Evolutionary conservation across 225 moss, liverwort and hornwort species (phyloP), one percentile per base, ranked within the genome.

Genomic region (Thuidium tamariscinum): DNA sequence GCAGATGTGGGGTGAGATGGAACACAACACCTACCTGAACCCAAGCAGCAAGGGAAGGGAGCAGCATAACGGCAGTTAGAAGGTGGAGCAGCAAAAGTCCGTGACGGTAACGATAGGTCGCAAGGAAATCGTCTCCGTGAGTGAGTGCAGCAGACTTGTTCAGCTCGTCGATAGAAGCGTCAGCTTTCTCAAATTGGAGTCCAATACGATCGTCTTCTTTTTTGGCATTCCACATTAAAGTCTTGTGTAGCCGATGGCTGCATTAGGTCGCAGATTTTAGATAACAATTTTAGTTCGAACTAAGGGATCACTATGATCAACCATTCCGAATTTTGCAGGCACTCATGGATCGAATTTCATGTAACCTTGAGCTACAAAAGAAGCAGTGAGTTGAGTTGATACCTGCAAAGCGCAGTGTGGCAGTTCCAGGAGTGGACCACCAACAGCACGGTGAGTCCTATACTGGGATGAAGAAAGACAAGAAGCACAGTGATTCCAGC

Each of bases 381-480:
- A 78, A 82, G 84, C n/a, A 54, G 73, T 81, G 76, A 72, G 39
- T 51, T 66, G 39, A 92, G 77, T 70, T 68, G 82, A 87, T 93
- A 97, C 97, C 95, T 95, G 91, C 94, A 99, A 87, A 99, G 96
- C 62, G 97, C 93, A 83, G 89, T 49, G 82, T 97, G 94, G 86
- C 99, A 96, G 82, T 92, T 96, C 97, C 99, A 97, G 85, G 88
- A 89, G 85, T 99, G 97, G 69, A 94, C 91, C 65, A 99, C 87
- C 65, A 96, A 91, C 42, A 99, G 91, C 88, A 96, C 92, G 79
- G 95, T 80, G 55, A 99, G 96, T 80, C 99, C 99, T 78, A 97
- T 88, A 82, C 95, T 95, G 80, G 99, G 99, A 94, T 99, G 99
- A 69, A 99, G 96, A 85, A 97, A 91, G 88, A 96, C 92, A 79